Evolutionary conservation across 129 eudicot species (phyloP), one percentile per base, ranked within the genome.

Genomic region (Pittosporum tobira): DNA sequence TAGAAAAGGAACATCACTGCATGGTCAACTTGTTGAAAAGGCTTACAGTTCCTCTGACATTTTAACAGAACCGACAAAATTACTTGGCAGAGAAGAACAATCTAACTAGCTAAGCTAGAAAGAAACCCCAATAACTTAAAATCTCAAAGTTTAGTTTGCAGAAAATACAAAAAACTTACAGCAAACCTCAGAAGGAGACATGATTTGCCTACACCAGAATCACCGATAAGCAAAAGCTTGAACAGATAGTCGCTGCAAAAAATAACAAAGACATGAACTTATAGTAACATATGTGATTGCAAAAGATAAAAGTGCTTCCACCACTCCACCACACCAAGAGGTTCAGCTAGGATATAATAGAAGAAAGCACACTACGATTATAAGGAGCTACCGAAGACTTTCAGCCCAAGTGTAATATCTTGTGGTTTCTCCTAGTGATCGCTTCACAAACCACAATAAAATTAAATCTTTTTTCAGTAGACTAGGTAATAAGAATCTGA

Each of bases 201-300:
- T 51, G 77, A 72, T 51, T 72, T 72, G 6, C 77, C 77, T 4
- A 72, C 77, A 60, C 72, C 77, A 27, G 77, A 72, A 58, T 71
- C 76, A 5, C 76, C 76, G 50, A 71, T 71, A 63, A 71, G 76
- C 66, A 71, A 57, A 71, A 71, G 76, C 66, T 71, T 71, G 76
- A 71, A 71, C 28, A 71, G 61, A 48, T 71, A 71, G 36, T 71
- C 76, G n/a, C 76, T 71, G 71, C 71, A 57, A 44, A 54, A 43
- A 21, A 51, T 37, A 24, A 37, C 46, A 61, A 18, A 29, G 14
- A 48, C n/a, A n/a, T 20, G 15, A 49, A n/a, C n/a, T n/a, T n/a
- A n/a, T n/a, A n/a, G n/a, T n/a, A n/a, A n/a, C n/a, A n/a, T n/a
- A n/a, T n/a, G n/a, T n/a, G n/a, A n/a, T n/a, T n/a, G n/a, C 16